Evolutionary conservation across 75 land plant species (phyloP).

Genomic region (Ceratopteris richardii): DNA sequence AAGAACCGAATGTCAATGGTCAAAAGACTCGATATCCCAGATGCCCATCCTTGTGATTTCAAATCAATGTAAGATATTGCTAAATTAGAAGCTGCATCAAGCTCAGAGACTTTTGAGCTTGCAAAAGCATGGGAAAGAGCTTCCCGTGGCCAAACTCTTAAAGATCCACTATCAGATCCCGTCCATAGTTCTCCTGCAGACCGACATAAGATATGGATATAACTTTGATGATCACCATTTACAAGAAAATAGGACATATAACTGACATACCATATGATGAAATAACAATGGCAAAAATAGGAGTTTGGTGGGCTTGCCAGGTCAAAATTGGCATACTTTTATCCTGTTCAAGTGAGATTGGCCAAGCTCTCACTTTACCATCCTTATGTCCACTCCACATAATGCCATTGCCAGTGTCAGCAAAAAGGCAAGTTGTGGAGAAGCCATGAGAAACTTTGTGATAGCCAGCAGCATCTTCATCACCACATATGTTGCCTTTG

Average conservation of each 20-base stretch:
- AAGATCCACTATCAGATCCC: constrained; percentile 67
- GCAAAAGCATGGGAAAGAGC: constrained; percentile 40
- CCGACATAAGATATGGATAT: not conserved
- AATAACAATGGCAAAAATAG: constrained; percentile 57
- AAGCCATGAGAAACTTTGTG: constrained; percentile 21
- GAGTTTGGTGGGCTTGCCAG: constrained; percentile 73
- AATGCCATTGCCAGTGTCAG: constrained; percentile 47
- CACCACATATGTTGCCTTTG: constrained; percentile 25
- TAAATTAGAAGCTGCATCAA: constrained; percentile 35
- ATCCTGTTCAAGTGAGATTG: constrained; percentile 19
- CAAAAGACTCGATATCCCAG: constrained; percentile 46
- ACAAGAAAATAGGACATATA: not conserved
- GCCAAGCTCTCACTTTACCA: constrained; percentile 76
- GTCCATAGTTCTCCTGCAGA: constrained; percentile 88
- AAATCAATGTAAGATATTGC: constrained; percentile 70
- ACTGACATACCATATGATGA: constrained; percentile 54
- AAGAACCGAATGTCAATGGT: constrained; percentile 63
- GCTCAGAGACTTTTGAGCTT: constrained; percentile 26
- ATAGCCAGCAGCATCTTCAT: constrained; percentile 70
- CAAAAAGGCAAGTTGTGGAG: constrained; percentile 44
- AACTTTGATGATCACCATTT: not conserved
- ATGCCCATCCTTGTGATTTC: constrained; percentile 42
- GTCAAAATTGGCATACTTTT: constrained; percentile 17
- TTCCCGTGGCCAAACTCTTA: constrained; percentile 82
- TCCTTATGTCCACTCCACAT: constrained; percentile 90